phyloP scores from a whole-genome alignment of 257 asterid genomes.

The Solanum rostratum region DNA sequence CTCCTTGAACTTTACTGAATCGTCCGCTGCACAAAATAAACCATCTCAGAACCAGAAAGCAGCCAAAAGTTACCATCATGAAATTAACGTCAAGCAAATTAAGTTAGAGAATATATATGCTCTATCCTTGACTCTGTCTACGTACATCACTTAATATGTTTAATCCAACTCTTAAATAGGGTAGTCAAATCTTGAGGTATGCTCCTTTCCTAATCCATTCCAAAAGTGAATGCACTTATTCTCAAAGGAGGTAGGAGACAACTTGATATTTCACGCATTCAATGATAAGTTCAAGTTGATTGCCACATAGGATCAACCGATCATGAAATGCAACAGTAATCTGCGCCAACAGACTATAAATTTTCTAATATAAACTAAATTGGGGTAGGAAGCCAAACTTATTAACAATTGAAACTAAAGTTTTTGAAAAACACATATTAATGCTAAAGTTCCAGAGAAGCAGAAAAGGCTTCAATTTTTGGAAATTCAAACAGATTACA shows the following conservation, averaged over 20 bases:
- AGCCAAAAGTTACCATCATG: background rate
- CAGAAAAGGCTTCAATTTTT: background rate
- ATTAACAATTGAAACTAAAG: background rate
- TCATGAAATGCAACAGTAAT: background rate
- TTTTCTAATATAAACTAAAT: background rate
- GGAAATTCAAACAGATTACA: background rate
- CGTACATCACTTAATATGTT: background rate
- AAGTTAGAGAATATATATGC: background rate
- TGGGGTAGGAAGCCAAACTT: background rate
- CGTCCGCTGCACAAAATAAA: constrained; percentile 37
- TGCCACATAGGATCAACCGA: background rate
- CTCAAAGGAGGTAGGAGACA: background rate
- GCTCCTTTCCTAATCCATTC: background rate
- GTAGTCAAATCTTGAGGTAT: background rate
- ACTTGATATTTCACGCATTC: background rate
- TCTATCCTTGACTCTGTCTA: background rate
- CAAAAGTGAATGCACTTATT: background rate
- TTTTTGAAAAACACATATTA: background rate
- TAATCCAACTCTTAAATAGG: background rate
- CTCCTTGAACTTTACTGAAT: constrained; percentile 72
- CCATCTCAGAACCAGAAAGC: background rate
- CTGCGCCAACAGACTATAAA: background rate
- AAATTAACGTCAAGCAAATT: background rate
- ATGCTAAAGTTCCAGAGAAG: background rate
- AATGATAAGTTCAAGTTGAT: background rate